Evolutionary conservation across 2,329 filamentous ascomycete species (phyloP).

Genomic region (Fusarium annulatum): DNA sequence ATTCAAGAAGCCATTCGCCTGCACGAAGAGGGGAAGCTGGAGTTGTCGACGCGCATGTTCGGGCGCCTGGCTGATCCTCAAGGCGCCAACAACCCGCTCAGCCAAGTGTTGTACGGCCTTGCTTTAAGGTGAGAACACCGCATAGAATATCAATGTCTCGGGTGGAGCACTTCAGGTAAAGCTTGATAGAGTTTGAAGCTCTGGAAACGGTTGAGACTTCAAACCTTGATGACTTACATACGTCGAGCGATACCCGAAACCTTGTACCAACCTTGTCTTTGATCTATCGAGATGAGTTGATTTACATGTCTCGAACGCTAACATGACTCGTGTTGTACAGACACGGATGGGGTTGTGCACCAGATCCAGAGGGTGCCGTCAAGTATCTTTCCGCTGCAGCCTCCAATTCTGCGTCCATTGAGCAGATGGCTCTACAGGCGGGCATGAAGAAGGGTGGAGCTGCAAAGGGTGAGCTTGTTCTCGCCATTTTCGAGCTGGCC

Average conservation of each 20-base stretch:
- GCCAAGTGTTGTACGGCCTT: conserved; percentile 95
- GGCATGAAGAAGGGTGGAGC: conserved; percentile 93
- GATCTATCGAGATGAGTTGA: background rate
- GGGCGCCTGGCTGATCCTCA: conserved; percentile 82
- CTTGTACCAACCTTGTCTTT: background rate
- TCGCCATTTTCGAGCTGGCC: conserved; percentile 95
- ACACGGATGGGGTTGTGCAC: conserved; percentile 90
- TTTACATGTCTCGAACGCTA: conserved; percentile 26
- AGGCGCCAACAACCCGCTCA: conserved; percentile 90
- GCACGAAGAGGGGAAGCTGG: conserved; percentile 86
- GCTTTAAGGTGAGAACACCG: conserved; percentile 73
- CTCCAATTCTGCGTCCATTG: conserved; percentile 87
- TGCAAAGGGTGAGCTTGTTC: conserved; percentile 94
- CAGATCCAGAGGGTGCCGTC: conserved; percentile 78
- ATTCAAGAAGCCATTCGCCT: conserved; percentile 97
- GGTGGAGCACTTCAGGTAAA: background rate
- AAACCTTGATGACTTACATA: conserved; percentile 6
- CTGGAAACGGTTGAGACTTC: conserved; percentile 10
- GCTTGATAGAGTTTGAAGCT: conserved; percentile 14
- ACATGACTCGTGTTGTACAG: conserved; percentile 56
- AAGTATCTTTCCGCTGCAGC: conserved; percentile 89
- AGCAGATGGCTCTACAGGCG: conserved; percentile 84
- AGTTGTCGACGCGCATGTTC: conserved; percentile 86
- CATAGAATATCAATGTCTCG: conserved; percentile 19
- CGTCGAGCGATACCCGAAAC: background rate